Base-by-base conservation (phyloP, 75 land plant species). In the Larix kaempferi region DNA sequence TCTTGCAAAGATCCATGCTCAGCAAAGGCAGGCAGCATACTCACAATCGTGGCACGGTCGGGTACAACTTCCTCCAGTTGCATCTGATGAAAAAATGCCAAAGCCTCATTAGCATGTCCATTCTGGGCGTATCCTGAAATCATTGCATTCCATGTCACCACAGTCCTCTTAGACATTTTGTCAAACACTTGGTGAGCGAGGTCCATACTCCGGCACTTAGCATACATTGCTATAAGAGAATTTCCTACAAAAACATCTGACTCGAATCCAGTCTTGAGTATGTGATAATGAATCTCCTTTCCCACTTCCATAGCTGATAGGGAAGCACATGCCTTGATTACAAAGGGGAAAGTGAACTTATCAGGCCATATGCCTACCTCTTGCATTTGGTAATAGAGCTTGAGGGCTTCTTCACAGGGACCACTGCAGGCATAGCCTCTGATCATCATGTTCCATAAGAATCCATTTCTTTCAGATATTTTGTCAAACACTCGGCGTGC, bases 391-490 rank as follows among this genome's bases (percentile, higher is more conserved):
- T 84, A 33, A 71, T 84, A 89, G 12, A 88, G 77, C 13, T 67
- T 49, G 37, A 91, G 23, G 0, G 92, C 92, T 26, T 52, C 78
- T 59, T 88, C 82, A 66, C 74, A 63, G 6, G 88, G 84, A 11
- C 91, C 90, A 59, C 82, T 79, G 84, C 88, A 83, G 15, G 91
- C 88, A 65, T 89, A 91, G 60, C 82, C 93, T 12, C 86, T 80
- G 49, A 91, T 91, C 67, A 91, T 59, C 22, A 80, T 76, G 63
- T 88, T 91, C 90, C 90, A 90, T 11, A 88, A 80, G 66, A 86
- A 84, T 21, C 84, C 23, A 63, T 80, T 88, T 17, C 57, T 21
- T 54, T 85, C 74, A 35, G 88, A 76, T 54, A 88, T 84, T 82
- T 55, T 75, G 33, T 84, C 88, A 61, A 91, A 88, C 84, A 91